Base-by-base conservation (phyloP, 2,329 filamentous ascomycete genomes). In the Talaromyces sp. region DNA sequence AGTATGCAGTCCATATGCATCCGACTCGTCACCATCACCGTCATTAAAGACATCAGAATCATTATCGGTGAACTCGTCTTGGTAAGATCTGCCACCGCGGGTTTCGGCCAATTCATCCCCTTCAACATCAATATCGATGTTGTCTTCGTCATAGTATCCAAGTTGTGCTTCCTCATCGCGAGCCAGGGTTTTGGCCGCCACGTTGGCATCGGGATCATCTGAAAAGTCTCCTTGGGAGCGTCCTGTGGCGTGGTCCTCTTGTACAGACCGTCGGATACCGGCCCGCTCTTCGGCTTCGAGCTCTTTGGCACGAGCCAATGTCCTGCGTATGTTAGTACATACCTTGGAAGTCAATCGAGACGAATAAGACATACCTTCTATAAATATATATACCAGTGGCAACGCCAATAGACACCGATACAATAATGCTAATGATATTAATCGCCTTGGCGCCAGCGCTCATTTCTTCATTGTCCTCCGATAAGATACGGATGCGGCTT, bases 301-400 rank as follows among this genome's bases (percentile, higher is more conserved):
- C 67, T 82, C 75, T 66, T 77, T 76, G 31, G 80, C 79, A 59
- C 80, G 78, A 61, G 79, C 79, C 67, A 81, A 69, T 11, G 80
- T 82, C 64, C 79, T 80, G 66, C 18, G 60, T n/a, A 48, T 21
- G 35, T 58, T 65, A 21, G 31, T 50, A 37, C 5, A 18, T 40
- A 18, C 9, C 2, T 18, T 5, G 4, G n/a, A 31, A 18, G 12
- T 3, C 7, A 3, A 1, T 57, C 1, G 21, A 44, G 2, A 21
- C 44, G 44, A 48, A 33, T 21, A 48, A 11, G 14, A 62, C 76
- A 69, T 64, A 85, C 84, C 71, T 82, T 69, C 83, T 84, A 79
- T 96, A 99, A 73, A 99, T 96, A 76, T 96, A 82, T 76, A 87
- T 89, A 16, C 92, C 93, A 2, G 95, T 92, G 28, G 80, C 83